phyloP scores from a whole-genome alignment of 2,329 filamentous ascomycete genomes.

The Cryphonectria parasitica region DNA sequence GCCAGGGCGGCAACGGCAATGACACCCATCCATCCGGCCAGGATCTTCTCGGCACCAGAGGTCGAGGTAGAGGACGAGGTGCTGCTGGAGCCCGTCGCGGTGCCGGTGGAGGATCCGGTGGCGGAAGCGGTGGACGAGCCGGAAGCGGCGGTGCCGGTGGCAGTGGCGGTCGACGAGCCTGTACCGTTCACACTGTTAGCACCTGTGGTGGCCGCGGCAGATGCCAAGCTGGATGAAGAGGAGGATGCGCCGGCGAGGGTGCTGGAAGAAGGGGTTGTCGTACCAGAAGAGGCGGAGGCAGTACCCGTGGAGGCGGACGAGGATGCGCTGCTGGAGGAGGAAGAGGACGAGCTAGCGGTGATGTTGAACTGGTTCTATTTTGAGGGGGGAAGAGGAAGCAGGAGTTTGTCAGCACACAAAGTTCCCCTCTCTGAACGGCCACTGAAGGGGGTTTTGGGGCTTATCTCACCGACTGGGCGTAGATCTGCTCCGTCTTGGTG shows the following conservation, averaged over 20 bases:
- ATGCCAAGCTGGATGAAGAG: not conserved
- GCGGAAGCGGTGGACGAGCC: slow-evolving; percentile 8
- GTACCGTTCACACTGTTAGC: slow-evolving; percentile 13
- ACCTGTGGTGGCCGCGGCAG: slow-evolving; percentile 2
- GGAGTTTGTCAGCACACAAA: not conserved
- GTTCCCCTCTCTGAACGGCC: not conserved
- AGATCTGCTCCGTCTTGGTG: slow-evolving; percentile 30
- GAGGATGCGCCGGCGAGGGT: not conserved
- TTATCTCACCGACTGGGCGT: slow-evolving; percentile 29
- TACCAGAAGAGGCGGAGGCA: slow-evolving; percentile 15
- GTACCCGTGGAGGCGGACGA: slow-evolving; percentile 2
- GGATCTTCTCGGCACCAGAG: slow-evolving; percentile 26
- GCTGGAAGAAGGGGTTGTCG: slow-evolving; percentile 17
- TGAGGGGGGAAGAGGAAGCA: not conserved
- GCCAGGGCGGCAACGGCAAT: slow-evolving; percentile 26
- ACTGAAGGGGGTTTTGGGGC: too few relatives aligned
- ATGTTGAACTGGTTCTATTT: slow-evolving; percentile 28
- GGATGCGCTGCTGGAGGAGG: slow-evolving; percentile 21
- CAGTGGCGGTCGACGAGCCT: slow-evolving; percentile 16
- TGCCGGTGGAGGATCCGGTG: slow-evolving; percentile 4
- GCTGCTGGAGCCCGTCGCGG: slow-evolving; percentile 3
- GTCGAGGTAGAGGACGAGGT: slow-evolving; percentile 16
- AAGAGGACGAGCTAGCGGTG: slow-evolving; percentile 20
- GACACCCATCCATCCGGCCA: slow-evolving; percentile 26
- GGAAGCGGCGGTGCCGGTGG: slow-evolving; percentile 13